A percentile compares a stretch with the other conserved stretches of the same genome.
phyloP scores from a whole-genome alignment of 1,284 basidiomycete species.

The Sporisorium reilianum region DNA sequence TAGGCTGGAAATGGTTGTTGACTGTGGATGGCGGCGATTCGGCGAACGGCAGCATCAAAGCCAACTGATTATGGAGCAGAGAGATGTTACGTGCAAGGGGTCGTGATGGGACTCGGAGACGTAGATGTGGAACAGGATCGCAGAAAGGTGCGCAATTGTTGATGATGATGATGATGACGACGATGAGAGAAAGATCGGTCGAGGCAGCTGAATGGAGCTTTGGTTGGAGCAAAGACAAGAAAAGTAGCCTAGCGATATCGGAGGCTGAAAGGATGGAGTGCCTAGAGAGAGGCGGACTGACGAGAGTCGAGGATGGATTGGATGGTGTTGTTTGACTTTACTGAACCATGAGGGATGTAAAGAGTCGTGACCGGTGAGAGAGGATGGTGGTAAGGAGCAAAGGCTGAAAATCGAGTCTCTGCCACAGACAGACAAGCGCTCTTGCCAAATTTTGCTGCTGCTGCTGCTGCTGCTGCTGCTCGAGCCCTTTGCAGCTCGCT shows the following conservation, averaged over 20 bases:
- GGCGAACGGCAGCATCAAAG: slow-evolving; percentile 36
- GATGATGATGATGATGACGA: slow-evolving; percentile 4
- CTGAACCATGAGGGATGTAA: slow-evolving; percentile 15
- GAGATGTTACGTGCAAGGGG: slow-evolving; percentile 1
- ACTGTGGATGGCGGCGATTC: slow-evolving; percentile 23
- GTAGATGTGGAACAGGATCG: slow-evolving; percentile 2
- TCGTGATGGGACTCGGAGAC: slow-evolving; percentile 8
- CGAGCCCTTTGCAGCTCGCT: neutral
- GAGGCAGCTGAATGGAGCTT: slow-evolving; percentile 35
- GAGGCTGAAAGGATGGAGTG: slow-evolving; percentile 34
- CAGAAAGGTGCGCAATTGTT: slow-evolving; percentile 6
- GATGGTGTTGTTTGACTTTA: neutral
- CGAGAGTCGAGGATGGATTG: neutral
- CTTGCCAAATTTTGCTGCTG: neutral
- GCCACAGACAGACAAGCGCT: neutral
- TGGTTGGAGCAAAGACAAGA: neutral
- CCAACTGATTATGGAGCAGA: neutral
- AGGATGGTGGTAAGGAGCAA: slow-evolving; percentile 34
- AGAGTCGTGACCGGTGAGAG: slow-evolving; percentile 11
- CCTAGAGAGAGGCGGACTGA: slow-evolving; percentile 23
- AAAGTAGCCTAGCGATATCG: slow-evolving; percentile 54
- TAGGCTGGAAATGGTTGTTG: slow-evolving; percentile 21
- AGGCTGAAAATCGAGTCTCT: neutral
- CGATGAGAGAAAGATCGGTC: neutral
- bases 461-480: neutral